phyloP scores from a whole-genome alignment of 345 rosid genomes.

The Brassica nigra region DNA sequence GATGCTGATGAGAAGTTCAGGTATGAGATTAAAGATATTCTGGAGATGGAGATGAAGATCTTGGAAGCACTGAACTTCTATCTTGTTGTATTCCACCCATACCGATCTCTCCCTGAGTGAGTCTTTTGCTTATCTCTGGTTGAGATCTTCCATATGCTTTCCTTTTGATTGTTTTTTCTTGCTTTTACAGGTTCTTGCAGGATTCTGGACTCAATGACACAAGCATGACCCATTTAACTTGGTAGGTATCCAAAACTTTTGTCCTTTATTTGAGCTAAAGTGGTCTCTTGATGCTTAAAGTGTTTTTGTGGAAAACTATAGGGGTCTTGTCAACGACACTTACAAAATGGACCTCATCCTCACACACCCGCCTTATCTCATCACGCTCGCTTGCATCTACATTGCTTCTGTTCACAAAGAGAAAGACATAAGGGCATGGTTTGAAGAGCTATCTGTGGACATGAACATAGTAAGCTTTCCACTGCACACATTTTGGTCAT shows the following conservation, averaged over 20 bases:
- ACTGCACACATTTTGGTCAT: not conserved
- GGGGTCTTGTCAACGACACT: slow-evolving; percentile 97
- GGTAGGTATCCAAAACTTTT: slow-evolving; percentile 49
- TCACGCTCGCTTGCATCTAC: slow-evolving; percentile 91
- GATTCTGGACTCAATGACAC: slow-evolving; percentile 77
- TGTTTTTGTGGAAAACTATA: slow-evolving; percentile 40
- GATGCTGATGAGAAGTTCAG: slow-evolving; percentile 80
- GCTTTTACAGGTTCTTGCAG: slow-evolving; percentile 66
- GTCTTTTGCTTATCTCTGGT: slow-evolving; percentile 27
- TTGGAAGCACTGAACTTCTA: slow-evolving; percentile 92
- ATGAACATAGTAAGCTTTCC: slow-evolving; percentile 74
- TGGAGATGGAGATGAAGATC: slow-evolving; percentile 98
- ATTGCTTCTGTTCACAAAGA: slow-evolving; percentile 77
- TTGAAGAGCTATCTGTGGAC: slow-evolving; percentile 96
- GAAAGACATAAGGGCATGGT: slow-evolving; percentile 85
- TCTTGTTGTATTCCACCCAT: slow-evolving; percentile 93
- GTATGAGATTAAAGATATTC: slow-evolving; percentile 84
- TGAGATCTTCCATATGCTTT: not conserved
- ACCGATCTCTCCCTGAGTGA: slow-evolving; percentile 82
- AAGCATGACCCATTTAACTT: slow-evolving; percentile 71
- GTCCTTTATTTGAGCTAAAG: not conserved
- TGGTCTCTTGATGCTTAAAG: slow-evolving; percentile 7
- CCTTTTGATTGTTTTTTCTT: slow-evolving; percentile 4
- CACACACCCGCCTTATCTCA: slow-evolving; percentile 79
- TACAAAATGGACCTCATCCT: slow-evolving; percentile 96